Conservation (phyloP, 768 basidiomycete genomes). For the Tubosaeta sp. region DNA sequence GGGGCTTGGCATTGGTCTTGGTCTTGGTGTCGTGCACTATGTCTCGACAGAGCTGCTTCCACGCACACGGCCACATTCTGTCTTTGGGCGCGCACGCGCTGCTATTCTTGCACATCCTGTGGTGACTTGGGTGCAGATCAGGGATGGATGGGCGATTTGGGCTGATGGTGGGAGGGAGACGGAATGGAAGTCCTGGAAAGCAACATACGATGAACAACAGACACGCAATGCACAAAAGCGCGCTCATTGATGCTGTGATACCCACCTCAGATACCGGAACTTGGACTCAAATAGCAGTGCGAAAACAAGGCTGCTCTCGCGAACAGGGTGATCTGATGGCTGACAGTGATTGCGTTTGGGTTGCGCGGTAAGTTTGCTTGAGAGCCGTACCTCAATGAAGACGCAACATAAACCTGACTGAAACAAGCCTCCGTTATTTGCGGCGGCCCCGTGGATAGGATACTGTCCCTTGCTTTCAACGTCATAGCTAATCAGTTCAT, state of each 20-base stretch:
- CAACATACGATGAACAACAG: slow-evolving; percentile 46
- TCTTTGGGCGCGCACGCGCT: slow-evolving; percentile 46
- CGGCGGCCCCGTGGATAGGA: too few relatives aligned
- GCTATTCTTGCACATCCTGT: slow-evolving; percentile 54
- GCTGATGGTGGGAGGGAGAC: slow-evolving; percentile 69
- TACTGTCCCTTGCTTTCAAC: too few relatives aligned
- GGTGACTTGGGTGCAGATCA: slow-evolving; percentile 60
- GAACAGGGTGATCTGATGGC: too few relatives aligned
- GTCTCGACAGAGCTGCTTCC: slow-evolving; percentile 57
- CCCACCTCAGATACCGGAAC: too few relatives aligned
- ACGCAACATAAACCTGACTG: too few relatives aligned
- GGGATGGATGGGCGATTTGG: slow-evolving; percentile 84
- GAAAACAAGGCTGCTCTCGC: too few relatives aligned
- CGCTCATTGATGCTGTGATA: slow-evolving; percentile 13
- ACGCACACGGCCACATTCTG: slow-evolving; percentile 44
- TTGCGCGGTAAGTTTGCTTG: too few relatives aligned
- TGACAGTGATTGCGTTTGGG: too few relatives aligned
- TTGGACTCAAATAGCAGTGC: too few relatives aligned
- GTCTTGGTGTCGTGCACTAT: slow-evolving; percentile 54
- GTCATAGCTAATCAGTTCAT: too few relatives aligned
- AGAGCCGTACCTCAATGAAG: too few relatives aligned
- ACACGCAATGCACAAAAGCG: slow-evolving; percentile 18
- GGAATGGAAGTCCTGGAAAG: slow-evolving; percentile 68
- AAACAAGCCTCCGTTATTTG: too few relatives aligned
- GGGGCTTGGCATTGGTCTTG: slow-evolving; percentile 64